Evolutionary conservation across 2,329 filamentous ascomycete genomes (phyloP).

Genomic region (Exophiala phaeomuriformis): DNA sequence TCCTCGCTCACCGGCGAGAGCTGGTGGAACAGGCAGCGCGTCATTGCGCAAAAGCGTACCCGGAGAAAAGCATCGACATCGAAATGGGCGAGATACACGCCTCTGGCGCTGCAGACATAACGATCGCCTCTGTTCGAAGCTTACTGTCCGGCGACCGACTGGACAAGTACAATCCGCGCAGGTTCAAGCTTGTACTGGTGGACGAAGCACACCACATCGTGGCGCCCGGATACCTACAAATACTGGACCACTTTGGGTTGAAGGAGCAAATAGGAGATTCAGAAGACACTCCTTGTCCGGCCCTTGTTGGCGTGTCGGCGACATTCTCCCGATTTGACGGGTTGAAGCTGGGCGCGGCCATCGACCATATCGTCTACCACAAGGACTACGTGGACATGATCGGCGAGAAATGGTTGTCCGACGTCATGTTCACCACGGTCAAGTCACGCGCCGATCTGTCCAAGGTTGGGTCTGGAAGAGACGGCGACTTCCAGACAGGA

Average conservation of each 20-base stretch:
- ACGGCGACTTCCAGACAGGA: constrained; percentile 70
- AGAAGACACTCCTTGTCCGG: constrained; percentile 41
- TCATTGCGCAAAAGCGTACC: constrained; percentile 77
- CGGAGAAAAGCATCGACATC: constrained; percentile 71
- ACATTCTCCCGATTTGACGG: constrained; percentile 76
- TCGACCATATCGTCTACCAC: constrained; percentile 95
- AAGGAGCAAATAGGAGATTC: constrained; percentile 38
- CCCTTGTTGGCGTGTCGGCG: constrained; percentile 84
- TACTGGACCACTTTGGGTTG: constrained; percentile 72
- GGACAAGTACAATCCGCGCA: constrained; percentile 68
- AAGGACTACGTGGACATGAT: constrained; percentile 78
- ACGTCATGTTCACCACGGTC: constrained; percentile 92
- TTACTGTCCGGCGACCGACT: constrained; percentile 70
- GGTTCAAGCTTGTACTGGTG: constrained; percentile 85
- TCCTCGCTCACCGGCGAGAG: constrained; percentile 85
- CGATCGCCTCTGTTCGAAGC: constrained; percentile 81
- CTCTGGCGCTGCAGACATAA: constrained; percentile 79
- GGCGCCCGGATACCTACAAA: constrained; percentile 66
- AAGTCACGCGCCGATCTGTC: constrained; percentile 73
- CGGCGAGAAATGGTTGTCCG: constrained; percentile 80
- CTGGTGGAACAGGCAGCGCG: constrained; percentile 87
- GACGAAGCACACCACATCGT: constrained; percentile 98
- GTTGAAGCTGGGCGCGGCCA: constrained; percentile 69
- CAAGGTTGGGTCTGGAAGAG: constrained; percentile 54
- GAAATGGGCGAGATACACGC: constrained; percentile 80